These are phyloP conservation scores for Sporothrix variecibatus DNA, from an alignment of 2,329 filamentous ascomycete species.

Conservation along the genomic window DNA sequence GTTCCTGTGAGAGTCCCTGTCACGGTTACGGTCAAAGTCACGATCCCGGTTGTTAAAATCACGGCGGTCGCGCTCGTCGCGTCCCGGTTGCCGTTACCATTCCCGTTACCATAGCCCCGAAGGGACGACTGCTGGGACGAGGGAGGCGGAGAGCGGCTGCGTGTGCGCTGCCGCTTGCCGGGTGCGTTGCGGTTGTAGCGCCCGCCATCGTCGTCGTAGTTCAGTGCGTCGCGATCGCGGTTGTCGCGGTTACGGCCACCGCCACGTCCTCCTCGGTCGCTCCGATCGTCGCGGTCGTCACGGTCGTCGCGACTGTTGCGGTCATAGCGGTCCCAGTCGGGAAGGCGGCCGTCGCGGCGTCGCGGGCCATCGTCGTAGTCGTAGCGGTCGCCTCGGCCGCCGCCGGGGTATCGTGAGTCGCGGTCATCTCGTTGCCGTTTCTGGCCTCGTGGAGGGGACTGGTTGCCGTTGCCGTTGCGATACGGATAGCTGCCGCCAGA, in stretches of 20 bases:
- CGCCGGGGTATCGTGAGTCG: conserved; percentile 40
- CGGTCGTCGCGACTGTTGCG: conserved; percentile 46
- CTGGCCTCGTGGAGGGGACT: conserved; percentile 60
- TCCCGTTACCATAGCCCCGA: conserved; percentile 43
- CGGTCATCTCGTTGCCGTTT: conserved; percentile 69
- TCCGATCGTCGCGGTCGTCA: not conserved
- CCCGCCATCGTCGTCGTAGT: conserved; percentile 39
- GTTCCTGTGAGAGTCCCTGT: conserved; percentile 37
- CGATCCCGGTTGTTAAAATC: conserved; percentile 32
- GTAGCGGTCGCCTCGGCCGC: conserved; percentile 45
- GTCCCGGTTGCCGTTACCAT: conserved; percentile 40
- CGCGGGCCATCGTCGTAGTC: conserved; percentile 61
- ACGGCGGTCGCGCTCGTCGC: conserved; percentile 37
- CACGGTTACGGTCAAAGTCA: conserved; percentile 36
- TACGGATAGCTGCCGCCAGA: conserved; percentile 45
- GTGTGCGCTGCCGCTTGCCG: conserved; percentile 59
- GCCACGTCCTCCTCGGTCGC: conserved; percentile 17
- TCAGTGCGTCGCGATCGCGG: conserved; percentile 30
- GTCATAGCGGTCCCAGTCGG: conserved; percentile 42
- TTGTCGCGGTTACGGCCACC: conserved; percentile 30
- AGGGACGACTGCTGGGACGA: not conserved
- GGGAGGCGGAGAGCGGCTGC: conserved; percentile 52
- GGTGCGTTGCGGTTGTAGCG: conserved; percentile 38
- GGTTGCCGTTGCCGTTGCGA: conserved; percentile 38
- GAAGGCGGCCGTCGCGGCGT: conserved; percentile 24